Evolutionary conservation across 805 yeast genomes (phyloP), one percentile per base, ranked within the genome.

Genomic region (Blastobotrys terrestris): DNA sequence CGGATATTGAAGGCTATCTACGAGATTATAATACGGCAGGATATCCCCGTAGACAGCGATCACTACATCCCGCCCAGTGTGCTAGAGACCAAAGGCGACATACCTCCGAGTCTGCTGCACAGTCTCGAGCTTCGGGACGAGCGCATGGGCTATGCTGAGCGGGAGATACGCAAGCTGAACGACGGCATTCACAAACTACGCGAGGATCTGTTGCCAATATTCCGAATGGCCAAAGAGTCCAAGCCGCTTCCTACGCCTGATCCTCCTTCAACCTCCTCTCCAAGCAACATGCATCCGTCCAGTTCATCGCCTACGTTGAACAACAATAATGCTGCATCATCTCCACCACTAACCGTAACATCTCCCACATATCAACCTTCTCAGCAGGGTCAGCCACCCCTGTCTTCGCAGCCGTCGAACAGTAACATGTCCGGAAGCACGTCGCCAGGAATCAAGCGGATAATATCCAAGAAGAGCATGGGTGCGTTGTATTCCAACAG

Each of bases 171-270:
- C 55, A 70, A 67, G 55, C 71, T 85, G 48, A 70, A 70, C 50
- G 87, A 82, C 20, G 77, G 76, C 60, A 78, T 82, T 62, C 68
- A 72, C 46, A 74, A 79, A 60, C 72, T 85, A 56, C 74, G 84
- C 49, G 80, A 83, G 45, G 91, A 85, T 55, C 67, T 85, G 58
- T 69, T 81, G 43, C 91, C 90, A 0, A 74, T 84, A 5, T 74
- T 83, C 52, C 75, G 84, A 53, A 71, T 78, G 48, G 72, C 78
- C 46, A 85, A 85, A 60, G 90, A 85, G 46, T 57, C 65, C 68
- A 78, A 57, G 77, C 89, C 88, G 3, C 71, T 84, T 49, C 89
- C 89, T 0, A 79, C 85, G 0, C 89, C 79, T 0, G 65, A 78
- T 64, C 58, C 52, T 19, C 64, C 60, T 2, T 55, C 55, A 41